A percentile compares a stretch with the other conserved stretches of the same genome.
These are phyloP conservation scores for Collybia sordida DNA, from an alignment of 768 basidiomycete genomes.

Conservation along the genomic window DNA sequence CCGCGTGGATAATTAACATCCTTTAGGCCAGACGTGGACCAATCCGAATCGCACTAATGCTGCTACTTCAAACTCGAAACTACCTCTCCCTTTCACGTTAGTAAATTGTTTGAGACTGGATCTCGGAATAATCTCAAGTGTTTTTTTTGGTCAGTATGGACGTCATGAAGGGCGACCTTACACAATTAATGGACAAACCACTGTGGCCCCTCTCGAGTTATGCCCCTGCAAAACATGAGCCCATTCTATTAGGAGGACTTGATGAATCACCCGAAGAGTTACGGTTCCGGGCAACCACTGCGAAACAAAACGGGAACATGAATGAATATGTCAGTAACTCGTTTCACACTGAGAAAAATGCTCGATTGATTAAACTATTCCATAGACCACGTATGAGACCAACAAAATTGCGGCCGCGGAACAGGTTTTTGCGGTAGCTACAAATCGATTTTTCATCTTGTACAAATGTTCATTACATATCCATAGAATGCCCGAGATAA, in stretches of 20 bases:
- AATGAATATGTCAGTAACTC: constrained; percentile 67
- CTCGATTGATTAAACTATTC: not conserved
- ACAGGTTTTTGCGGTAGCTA: constrained; percentile 36
- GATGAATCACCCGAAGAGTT: constrained; percentile 84
- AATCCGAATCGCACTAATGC: constrained; percentile 18
- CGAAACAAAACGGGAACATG: constrained; percentile 50
- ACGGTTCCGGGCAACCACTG: constrained; percentile 59
- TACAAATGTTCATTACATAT: not conserved
- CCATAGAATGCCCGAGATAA: constrained; percentile 49
- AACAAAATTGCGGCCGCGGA: constrained; percentile 55
- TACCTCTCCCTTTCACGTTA: constrained; percentile 29
- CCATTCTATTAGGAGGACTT: constrained; percentile 57
- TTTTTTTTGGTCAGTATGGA: constrained; percentile 45
- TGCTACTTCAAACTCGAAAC: constrained; percentile 17
- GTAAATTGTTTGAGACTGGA: not conserved
- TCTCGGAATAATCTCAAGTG: not conserved
- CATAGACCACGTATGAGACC: constrained; percentile 57
- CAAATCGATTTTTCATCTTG: not conserved
- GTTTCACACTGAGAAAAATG: not conserved
- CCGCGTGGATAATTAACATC: not conserved
- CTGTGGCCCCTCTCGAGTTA: constrained; percentile 80
- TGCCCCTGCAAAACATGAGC: constrained; percentile 74
- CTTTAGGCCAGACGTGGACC: constrained; percentile 40
- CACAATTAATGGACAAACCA: constrained; percentile 62
- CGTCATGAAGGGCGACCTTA: constrained; percentile 63